Evolutionary conservation across 2,329 filamentous ascomycete genomes (phyloP).

Genomic region (Trichophyton rubrum): DNA sequence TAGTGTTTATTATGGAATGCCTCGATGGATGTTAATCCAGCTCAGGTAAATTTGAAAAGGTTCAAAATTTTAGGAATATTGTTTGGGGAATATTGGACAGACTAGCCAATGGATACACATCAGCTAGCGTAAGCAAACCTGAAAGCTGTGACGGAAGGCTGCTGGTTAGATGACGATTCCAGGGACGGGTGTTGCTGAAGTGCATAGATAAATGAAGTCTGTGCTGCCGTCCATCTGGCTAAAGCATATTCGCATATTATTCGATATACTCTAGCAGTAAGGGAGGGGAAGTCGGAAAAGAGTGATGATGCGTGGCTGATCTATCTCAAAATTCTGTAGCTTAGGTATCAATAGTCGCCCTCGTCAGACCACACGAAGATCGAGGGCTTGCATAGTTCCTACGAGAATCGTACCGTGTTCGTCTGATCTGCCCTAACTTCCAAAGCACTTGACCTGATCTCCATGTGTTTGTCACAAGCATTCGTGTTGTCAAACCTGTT

Average conservation of each 20-base stretch:
- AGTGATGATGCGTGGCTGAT: not conserved
- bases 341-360: not conserved
- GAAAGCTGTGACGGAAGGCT: too few relatives aligned
- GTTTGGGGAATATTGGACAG: too few relatives aligned
- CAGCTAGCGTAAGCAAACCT: too few relatives aligned
- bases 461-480: not conserved
- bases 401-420: too few relatives aligned
- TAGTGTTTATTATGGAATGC: too few relatives aligned
- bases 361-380: not conserved
- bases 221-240: not conserved
- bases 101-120: too few relatives aligned
- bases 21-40: too few relatives aligned
- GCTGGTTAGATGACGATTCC: too few relatives aligned
- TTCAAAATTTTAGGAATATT: too few relatives aligned
- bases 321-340: not conserved
- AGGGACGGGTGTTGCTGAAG: too few relatives aligned
- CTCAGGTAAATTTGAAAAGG: too few relatives aligned
- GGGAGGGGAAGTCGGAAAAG: not conserved
- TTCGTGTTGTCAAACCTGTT: not conserved
- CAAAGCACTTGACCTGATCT: not conserved
- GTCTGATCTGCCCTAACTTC: too few relatives aligned
- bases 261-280: not conserved
- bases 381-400: not conserved
- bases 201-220: not conserved
- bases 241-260: not conserved